These are phyloP conservation scores for Phytopythium litorale DNA, from an alignment of 352 stramenopile species.

Conservation along the genomic window DNA sequence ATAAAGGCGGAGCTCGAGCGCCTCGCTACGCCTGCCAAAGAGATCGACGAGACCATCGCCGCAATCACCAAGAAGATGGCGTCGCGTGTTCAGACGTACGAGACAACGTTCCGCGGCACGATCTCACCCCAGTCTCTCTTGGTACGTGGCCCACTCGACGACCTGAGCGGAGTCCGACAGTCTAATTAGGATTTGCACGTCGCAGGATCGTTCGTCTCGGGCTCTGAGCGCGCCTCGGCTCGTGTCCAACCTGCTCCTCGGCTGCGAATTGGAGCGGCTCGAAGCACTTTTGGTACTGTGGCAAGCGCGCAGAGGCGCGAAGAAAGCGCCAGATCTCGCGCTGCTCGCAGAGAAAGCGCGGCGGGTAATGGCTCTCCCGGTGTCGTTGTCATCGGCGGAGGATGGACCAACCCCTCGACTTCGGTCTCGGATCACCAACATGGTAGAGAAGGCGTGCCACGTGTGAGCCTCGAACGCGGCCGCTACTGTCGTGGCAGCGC, in stretches of 20 bases:
- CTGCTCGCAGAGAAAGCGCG: neutral
- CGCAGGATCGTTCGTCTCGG: slow-evolving; percentile 1
- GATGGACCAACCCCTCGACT: neutral
- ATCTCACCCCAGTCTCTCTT: slow-evolving; percentile 37
- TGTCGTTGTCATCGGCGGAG: neutral
- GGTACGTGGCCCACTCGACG: slow-evolving; percentile 14
- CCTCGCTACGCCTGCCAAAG: slow-evolving; percentile 14
- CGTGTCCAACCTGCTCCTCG: neutral
- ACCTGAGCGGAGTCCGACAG: neutral
- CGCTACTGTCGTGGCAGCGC: neutral
- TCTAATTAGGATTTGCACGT: neutral
- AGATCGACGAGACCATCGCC: slow-evolving; percentile 16
- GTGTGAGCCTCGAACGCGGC: neutral
- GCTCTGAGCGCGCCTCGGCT: neutral
- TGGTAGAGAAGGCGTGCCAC: neutral
- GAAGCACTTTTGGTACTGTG: neutral
- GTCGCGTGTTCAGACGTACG: slow-evolving; percentile 29
- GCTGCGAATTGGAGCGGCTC: neutral
- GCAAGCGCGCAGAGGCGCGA: neutral
- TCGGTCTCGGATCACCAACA: neutral
- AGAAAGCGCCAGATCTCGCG: neutral
- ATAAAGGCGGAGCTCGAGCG: slow-evolving; percentile 46
- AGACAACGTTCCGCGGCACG: slow-evolving; percentile 29
- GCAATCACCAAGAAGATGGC: slow-evolving; percentile 45
- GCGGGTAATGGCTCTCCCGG: neutral